Percentiles rank a stretch among this genome's conserved stretches.
Evolutionary conservation across 371 early-diverging fungal genomes (phyloP).

Genomic region (Lichtheimia hyalospora): DNA sequence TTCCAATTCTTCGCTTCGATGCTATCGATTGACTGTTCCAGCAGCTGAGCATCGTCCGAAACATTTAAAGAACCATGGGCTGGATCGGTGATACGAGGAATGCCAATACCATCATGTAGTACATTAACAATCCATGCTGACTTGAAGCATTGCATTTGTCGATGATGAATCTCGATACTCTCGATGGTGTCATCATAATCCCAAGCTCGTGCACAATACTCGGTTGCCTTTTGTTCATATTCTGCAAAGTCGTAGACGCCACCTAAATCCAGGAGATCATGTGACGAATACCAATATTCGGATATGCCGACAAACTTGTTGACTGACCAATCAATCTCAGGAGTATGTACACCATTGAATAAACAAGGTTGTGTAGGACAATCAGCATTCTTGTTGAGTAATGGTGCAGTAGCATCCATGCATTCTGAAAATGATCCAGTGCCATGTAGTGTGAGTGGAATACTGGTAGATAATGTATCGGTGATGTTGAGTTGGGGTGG

Average conservation of each 20-base stretch:
- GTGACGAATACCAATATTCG: conserved; percentile 93
- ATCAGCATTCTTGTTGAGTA: conserved; percentile 75
- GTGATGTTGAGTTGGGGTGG: conserved; percentile 56
- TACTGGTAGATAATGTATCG: conserved; percentile 38
- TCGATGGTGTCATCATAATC: conserved; percentile 28
- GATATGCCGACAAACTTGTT: conserved; percentile 87
- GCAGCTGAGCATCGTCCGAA: conserved; percentile 39
- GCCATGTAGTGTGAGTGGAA: conserved; percentile 65
- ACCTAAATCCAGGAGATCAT: conserved; percentile 75
- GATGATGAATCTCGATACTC: conserved; percentile 48
- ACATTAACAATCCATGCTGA: conserved; percentile 89
- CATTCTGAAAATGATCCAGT: conserved; percentile 77
- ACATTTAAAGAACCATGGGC: conserved; percentile 33
- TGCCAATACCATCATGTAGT: conserved; percentile 85
- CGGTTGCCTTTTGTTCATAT: conserved; percentile 68
- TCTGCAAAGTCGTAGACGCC: conserved; percentile 74
- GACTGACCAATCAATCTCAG: conserved; percentile 71
- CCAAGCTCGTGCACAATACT: conserved; percentile 81
- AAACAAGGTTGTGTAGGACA: conserved; percentile 82
- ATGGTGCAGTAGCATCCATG: conserved; percentile 56
- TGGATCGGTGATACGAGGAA: conserved; percentile 62
- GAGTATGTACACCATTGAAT: conserved; percentile 90
- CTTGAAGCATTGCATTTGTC: conserved; percentile 91
- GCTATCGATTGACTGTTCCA: conserved; percentile 56
- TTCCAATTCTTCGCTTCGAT: conserved; percentile 49